Base-by-base conservation (phyloP, 345 rosid species). In the Citropsis articulata region DNA sequence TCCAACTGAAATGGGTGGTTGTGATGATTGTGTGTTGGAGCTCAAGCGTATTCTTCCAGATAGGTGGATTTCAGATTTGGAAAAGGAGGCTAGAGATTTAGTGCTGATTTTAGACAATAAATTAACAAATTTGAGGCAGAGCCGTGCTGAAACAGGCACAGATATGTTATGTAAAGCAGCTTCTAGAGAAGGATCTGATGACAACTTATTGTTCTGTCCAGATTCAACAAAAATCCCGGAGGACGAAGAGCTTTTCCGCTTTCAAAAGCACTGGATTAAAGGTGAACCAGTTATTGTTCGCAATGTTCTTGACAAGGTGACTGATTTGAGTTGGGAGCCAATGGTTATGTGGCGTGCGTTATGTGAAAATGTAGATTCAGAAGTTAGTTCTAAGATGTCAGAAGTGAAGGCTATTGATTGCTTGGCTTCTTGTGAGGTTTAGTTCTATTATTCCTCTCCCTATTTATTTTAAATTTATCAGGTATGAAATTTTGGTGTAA, bases 271-370 rank as follows among this genome's bases (percentile, higher is more conserved):
- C 68, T 93, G 98, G 98, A 77, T 79, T 67, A 92, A 86, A 78
- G 98, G 99, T 25, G 94, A 95, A 82, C 99, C 97, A 0, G 87
- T 95, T 53, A 90, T 93, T 0, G 97, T 91, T 67, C 84, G 77
- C 40, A 83, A 91, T 78, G 84, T 86, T 70, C 94, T 93, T 67
- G 85, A 85, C 64, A 77, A 48, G 77, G 79, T 89, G 61, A 75
- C 91, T 59, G 92, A 87, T 81, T 85, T 95, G 78, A 95, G 98
- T 85, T 95, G 99, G 99, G 98, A 95, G 71, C 99, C 99, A 18
- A 89, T 82, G 97, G 99, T 95, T 66, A 95, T 95, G 96, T 88
- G 93, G 96, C 94, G 97, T 38, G 98, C 97, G 35, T 83, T 95
- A 75, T 89, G 94, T 40, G 89, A 87, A 67, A 88, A 82, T 36